phyloP scores from a whole-genome alignment of 164 flowering plant genomes.

The Umbilicus rupestris region DNA sequence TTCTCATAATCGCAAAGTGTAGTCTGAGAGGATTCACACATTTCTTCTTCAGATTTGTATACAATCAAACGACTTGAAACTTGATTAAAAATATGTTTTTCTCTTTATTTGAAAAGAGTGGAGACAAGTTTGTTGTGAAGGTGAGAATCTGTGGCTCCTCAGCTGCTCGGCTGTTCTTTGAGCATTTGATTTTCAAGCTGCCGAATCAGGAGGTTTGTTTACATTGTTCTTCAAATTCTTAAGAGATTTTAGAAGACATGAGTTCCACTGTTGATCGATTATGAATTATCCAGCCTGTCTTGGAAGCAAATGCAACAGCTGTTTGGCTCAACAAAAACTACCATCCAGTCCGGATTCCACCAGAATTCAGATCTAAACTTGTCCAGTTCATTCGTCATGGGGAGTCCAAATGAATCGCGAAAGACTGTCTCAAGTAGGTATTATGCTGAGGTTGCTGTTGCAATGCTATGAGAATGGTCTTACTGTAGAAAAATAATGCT shows the following conservation, averaged over 20 bases:
- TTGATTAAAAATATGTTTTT: too few species aligned
- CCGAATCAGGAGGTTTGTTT: slow-evolving; percentile 67
- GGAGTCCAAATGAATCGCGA: slow-evolving; percentile 14
- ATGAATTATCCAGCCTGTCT: slow-evolving; percentile 42
- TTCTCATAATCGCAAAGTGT: not conserved
- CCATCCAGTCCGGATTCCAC: slow-evolving; percentile 50
- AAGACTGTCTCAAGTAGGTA: too few species aligned
- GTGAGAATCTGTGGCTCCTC: slow-evolving; percentile 71
- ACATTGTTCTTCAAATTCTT: not conserved
- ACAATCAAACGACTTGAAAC: too few species aligned
- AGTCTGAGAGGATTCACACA: too few species aligned
- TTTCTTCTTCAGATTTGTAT: too few species aligned
- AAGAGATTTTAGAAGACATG: not conserved
- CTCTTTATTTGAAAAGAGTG: slow-evolving; percentile 39
- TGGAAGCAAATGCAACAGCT: slow-evolving; percentile 69
- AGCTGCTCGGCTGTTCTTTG: slow-evolving; percentile 67
- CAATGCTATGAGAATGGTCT: too few species aligned
- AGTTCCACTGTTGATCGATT: not conserved
- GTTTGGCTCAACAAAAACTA: slow-evolving; percentile 76
- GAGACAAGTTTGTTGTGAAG: slow-evolving; percentile 75
- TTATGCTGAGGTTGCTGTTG: too few species aligned
- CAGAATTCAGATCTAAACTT: slow-evolving; percentile 50
- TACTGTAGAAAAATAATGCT: too few species aligned
- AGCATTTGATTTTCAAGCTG: slow-evolving; percentile 66
- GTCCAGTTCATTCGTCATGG: slow-evolving; percentile 39